Base-by-base conservation (phyloP, 1,139 yeast species). In the Sugiyamaella xylanicola region DNA sequence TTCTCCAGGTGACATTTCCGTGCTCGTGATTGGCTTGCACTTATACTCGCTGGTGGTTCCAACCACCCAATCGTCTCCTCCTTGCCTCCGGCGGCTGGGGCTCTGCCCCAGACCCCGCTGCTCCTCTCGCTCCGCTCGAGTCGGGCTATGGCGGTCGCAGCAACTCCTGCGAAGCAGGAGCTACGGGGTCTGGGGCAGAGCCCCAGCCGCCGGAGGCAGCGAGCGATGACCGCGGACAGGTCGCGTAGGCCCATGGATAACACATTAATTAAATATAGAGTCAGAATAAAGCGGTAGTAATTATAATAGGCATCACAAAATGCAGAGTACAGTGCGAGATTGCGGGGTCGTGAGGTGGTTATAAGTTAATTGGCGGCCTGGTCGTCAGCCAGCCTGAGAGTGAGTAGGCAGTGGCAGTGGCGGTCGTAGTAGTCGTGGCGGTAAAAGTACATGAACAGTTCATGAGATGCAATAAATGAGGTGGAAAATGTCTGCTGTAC, bases 231-330 rank as follows among this genome's bases (percentile, higher is more conserved):
- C 29, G 29, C 9, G n/a, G n/a, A n/a, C n/a, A n/a, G n/a, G n/a
- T 25, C 29, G 29, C 15, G 15, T 8, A 32, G 37, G 8, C 37
- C 37, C 37, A 13, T 32, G 37, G 15, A 32, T 32, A 32, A 19
- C 35, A 32, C 20, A 42, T 15, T 42, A 15, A 15, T 42, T 43
- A 43, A 43, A 43, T 43, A 43, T 25, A 43, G 43, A 40, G 43
- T 40, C 37, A 32, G 15, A 32, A 25, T 25, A 25, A 25, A 35
- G 17, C 15, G 13, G 39, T 35, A 35, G 17, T 25, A 25, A 32
- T 32, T 32, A 32, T 32, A 32, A 32, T 8, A 32, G 13, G 13
- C 37, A 32, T 32, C 37, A 32, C 37, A 32, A 32, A 32, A 32
- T 32, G 37, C 37, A 32, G 37, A 32, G 13, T 32, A 32, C 8